A percentile compares a stretch with the other conserved stretches of the same genome.
Evolutionary conservation across 176 grass and related monocot species (phyloP).

Genomic region (Raddia distichophylla): DNA sequence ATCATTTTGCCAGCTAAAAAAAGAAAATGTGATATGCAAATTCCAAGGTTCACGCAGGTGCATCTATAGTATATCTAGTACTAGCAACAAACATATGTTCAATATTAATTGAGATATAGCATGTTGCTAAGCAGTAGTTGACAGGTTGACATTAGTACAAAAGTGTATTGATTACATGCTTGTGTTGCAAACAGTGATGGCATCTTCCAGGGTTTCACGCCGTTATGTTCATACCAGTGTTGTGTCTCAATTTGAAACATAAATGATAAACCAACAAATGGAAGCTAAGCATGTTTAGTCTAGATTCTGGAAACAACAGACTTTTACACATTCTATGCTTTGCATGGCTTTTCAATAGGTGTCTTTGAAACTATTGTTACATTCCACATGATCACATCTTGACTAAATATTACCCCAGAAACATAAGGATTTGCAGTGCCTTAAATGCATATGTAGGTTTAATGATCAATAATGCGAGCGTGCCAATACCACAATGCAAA

Average conservation of each 20-base stretch:
- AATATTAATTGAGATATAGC: background rate
- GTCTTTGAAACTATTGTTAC: constrained; percentile 4
- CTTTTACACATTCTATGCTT: constrained; percentile 10
- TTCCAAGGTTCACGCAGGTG: background rate
- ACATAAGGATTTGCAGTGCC: background rate
- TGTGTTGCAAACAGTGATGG: constrained; percentile 3
- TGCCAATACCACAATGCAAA: background rate
- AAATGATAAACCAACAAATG: background rate
- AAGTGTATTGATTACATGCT: background rate
- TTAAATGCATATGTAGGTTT: background rate
- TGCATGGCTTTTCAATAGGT: background rate
- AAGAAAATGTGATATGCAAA: background rate
- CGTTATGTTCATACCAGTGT: background rate
- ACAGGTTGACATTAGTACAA: background rate
- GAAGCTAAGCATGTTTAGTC: constrained; percentile 23
- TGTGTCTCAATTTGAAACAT: constrained; percentile 1
- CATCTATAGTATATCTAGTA: background rate
- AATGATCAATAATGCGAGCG: background rate
- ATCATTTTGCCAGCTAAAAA: constrained; percentile 3
- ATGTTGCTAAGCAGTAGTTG: background rate
- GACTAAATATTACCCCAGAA: background rate
- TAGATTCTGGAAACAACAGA: background rate
- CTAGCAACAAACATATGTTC: background rate
- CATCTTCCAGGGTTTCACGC: background rate
- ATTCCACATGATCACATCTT: constrained; percentile 12